Evolutionary conservation across 2,329 filamentous ascomycete species (phyloP), one percentile per base, ranked within the genome.

Genomic region (Aspergillus aculeatinus): DNA sequence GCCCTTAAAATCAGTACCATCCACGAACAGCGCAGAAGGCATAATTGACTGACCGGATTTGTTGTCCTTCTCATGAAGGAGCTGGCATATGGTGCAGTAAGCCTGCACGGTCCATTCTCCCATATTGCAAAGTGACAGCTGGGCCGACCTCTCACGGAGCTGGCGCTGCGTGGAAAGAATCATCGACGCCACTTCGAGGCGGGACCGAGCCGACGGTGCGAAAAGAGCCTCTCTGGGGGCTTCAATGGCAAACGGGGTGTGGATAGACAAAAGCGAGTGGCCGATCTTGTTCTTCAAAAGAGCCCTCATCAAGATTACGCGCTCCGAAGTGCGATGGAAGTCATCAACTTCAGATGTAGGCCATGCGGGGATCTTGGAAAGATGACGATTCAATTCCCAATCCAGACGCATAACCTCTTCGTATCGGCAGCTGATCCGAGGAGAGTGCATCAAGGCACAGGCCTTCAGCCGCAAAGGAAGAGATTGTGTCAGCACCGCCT

Each of bases 371-470:
- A 78, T 72, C 3, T 68, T 67, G 5, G 72, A 70, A 14, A 77
- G 65, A 19, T 74, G 66, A 5, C 70, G 69, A 33, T 63, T 72
- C 5, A 79, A 61, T 33, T 78, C 76, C 62, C 71, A 74, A 51
- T 79, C 77, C n/a, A 79, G 59, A 6, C 69, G 70, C 5, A 72
- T 66, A 14, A 79, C 74, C 31, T 79, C 76, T n/a, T 76, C 71
- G 35, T 78, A 76, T n/a, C 69, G 69, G 57, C 74, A 76, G 23
- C 62, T 74, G 23, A 77, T 71, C 3, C 67, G 68, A 1, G 74
- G 74, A 1, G 72, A 73, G 60, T 77, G 73, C 73, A 76, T 76
- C 39, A 77, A 51, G 2, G 62, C 60, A 49, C 74, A 75, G 5
- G 67, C 70, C 48, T 69, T 75, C 7, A 76, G 63, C 4, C 74